Percentiles rank a stretch among this genome's conserved stretches.
Conservation (phyloP, 108 stramenopile species). For the Pseudonitzschia multistriata region DNA sequence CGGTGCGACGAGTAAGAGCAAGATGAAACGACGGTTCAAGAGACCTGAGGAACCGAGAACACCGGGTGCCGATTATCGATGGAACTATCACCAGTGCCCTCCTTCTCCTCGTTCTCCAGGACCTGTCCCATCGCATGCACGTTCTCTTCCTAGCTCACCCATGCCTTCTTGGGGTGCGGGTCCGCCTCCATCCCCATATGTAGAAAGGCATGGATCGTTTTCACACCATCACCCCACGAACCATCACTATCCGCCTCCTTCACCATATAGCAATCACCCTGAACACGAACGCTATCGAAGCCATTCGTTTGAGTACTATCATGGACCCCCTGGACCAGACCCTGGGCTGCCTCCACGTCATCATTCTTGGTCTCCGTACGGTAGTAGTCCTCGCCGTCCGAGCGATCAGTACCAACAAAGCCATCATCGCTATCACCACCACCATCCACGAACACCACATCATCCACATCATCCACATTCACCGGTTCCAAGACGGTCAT, state of each 20-base stretch:
- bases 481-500: constrained; percentile 7
- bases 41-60: constrained; percentile 10
- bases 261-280: constrained; percentile 11
- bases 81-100: constrained; percentile 9
- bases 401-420: constrained; percentile 9
- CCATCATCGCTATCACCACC: constrained; percentile 1
- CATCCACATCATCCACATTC: constrained; percentile 19
- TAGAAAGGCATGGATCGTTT: constrained; percentile 17
- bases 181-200: not conserved
- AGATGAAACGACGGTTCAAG: not conserved
- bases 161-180: constrained; percentile 26
- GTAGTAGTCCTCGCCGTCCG: not conserved
- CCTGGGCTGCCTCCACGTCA: constrained; percentile 8
- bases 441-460: constrained; percentile 14
- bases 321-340: constrained; percentile 7
- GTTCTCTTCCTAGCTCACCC: constrained; percentile 32
- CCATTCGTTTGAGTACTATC: constrained; percentile 5
- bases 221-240: constrained; percentile 2
- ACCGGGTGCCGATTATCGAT: constrained; percentile 9
- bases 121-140: constrained; percentile 12
- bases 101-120: constrained; percentile 29
- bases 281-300: not conserved
- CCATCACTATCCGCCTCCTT: constrained; percentile 5
- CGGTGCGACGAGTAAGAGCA: not conserved
- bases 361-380: constrained; percentile 17